Base-by-base conservation (phyloP, 176 grass and related monocot genomes). In the Oryza longistaminata region DNA sequence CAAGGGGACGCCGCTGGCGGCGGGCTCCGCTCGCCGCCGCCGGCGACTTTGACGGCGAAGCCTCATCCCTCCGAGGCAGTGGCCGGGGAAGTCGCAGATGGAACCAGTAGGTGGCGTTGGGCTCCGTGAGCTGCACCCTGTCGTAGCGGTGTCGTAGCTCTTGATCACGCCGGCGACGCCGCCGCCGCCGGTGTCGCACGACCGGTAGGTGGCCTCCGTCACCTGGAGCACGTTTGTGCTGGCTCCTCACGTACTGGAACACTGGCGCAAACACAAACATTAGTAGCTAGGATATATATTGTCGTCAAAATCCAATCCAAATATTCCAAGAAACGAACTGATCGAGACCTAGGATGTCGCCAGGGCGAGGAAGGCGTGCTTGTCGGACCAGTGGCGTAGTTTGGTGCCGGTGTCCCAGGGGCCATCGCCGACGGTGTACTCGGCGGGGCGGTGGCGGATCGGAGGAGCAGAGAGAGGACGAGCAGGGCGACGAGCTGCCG, bases 181-280 rank as follows among this genome's bases (percentile, higher is more conserved):
- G 29, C 15, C 64, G 49, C 15, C 64, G 49, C 0, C 19, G 7
- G 37, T 15, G 79, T 90, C 31, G 70, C 92, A 93, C 19, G 86
- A 83, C 5, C 70, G 70, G 86, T 62, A 93, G 0, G 86, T 40
- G 34, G 27, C 58, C 82, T 90, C 79, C n/a, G 65, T 88, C 79
- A 88, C 92, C 82, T 88, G 69, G 64, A 49, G 68, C 75, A 73
- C 65, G 85, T 93, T 93, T 74, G 79, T 93, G 91, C 85, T 83
- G 91, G 70, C 43, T 17, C 62, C n/a, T 77, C 2, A 81, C 83
- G 61, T 90, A 90, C 74, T 80, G 52, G 75, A 93, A 93, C 15
- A 93, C 88, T 55, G 52, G 52, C 52, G 6, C 48, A 11, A 14
- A 14, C 12, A 50, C 48, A 44, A 8, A 8, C 42, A 44, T 9